Evolutionary conservation across 208 protist species (phyloP), one percentile per base, ranked within the genome.

Genomic region (Crithidia fasciculata): DNA sequence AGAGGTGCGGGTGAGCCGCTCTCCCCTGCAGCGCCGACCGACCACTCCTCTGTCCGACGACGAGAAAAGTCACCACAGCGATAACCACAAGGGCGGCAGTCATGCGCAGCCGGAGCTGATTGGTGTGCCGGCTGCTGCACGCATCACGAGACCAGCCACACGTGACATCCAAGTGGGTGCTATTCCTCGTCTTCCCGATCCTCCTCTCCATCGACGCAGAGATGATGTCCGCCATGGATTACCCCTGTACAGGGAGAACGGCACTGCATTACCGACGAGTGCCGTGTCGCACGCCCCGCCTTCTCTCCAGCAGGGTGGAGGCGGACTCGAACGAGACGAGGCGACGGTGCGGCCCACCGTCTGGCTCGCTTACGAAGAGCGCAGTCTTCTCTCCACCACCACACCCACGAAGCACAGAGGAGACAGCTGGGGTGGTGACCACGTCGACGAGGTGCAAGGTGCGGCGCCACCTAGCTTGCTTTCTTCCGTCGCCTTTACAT

Each of bases 281-380:
- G 44, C 8, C 9, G 55, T 18, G 28, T 28, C 28, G 28, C 28
- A 28, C 28, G 28, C 28, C 28, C 1, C 28, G 28, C 28, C 28
- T 28, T 28, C 28, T 28, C 28, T 28, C 28, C 28, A 28, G 28
- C 28, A 28, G 28, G 28, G 28, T 28, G 28, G 28, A 19, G 19
- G 39, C 2, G 36, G 4, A 45, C 8, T 40, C 5, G 50, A 59
- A 15, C 39, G 54, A 2, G 63, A 41, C n/a, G 58, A 49, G 39
- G 52, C 16, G 12, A 19, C 15, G 4, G 73, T 78, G 58, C 43
- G 50, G 18, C 58, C 65, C 13, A 50, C 65, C 15, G 66, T 78
- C 36, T 78, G 73, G 73, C 41, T 54, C 28, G 73, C 59, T 13
- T 78, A 78, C 59, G 73, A 78, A 8, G 73, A 62, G 59, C 73